Evolutionary conservation across 805 yeast species (phyloP).

Genomic region (Saturnispora sekii): DNA sequence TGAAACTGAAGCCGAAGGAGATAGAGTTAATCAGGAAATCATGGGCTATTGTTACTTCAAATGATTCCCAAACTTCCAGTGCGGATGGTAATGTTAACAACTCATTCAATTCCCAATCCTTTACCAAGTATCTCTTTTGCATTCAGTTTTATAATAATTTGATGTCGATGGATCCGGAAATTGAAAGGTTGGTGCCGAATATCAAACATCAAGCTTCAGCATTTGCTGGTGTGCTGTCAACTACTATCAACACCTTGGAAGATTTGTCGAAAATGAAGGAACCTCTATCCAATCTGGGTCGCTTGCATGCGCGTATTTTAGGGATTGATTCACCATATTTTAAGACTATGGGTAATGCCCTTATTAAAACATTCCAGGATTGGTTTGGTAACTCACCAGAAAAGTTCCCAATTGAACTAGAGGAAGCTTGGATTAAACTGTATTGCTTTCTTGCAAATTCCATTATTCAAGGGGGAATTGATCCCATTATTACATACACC

Average conservation of each 20-base stretch:
- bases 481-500: constrained; percentile 32
- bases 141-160: constrained; percentile 68
- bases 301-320: constrained; percentile 64
- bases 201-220: constrained; percentile 71
- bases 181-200: constrained; percentile 62
- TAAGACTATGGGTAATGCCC: constrained; percentile 64
- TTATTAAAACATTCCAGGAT: constrained; percentile 58
- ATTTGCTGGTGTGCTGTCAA: constrained; percentile 67
- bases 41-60: constrained; percentile 33
- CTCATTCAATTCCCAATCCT: constrained; percentile 25
- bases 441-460: constrained; percentile 62
- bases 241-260: constrained; percentile 57
- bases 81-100: neutral
- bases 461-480: constrained; percentile 50
- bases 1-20: constrained; percentile 27
- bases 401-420: constrained; percentile 48
- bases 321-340: constrained; percentile 63
- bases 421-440: constrained; percentile 61
- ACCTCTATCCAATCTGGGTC: constrained; percentile 54
- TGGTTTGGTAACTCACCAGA: constrained; percentile 33
- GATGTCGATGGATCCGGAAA: constrained; percentile 46
- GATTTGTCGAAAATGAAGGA: constrained; percentile 47
- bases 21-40: constrained; percentile 37
- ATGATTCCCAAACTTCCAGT: constrained; percentile 8
- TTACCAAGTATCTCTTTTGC: constrained; percentile 55